phyloP scores from a whole-genome alignment of 2,329 filamentous ascomycete species.

The Neofusicoccum sp. region DNA sequence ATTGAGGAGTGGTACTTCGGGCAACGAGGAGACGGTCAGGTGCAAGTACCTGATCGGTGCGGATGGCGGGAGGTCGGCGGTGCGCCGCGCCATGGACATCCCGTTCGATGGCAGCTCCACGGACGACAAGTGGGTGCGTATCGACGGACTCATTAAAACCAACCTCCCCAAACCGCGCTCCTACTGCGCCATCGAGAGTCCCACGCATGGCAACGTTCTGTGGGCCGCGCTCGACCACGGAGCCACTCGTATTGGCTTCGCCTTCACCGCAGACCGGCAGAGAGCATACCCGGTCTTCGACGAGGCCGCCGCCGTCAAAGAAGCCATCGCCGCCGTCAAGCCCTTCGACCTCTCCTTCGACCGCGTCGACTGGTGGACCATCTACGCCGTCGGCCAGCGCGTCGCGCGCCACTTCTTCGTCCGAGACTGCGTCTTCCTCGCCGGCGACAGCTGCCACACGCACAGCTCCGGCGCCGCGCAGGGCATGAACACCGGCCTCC shows the following conservation, averaged over 20 bases:
- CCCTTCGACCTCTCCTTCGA: slow-evolving; percentile 42
- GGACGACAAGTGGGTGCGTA: slow-evolving; percentile 55
- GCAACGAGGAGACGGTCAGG: slow-evolving; percentile 29
- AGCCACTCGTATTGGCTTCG: slow-evolving; percentile 54
- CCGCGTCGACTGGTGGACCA: slow-evolving; percentile 45
- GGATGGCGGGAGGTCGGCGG: slow-evolving; percentile 52
- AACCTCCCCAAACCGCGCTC: slow-evolving; percentile 49
- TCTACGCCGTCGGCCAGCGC: slow-evolving; percentile 45
- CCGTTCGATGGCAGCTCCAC: slow-evolving; percentile 51
- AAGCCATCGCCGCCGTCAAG: slow-evolving; percentile 40
- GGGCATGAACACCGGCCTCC: slow-evolving; percentile 58
- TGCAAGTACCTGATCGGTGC: slow-evolving; percentile 53
- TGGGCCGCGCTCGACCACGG: slow-evolving; percentile 56
- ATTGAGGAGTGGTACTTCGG: slow-evolving; percentile 30
- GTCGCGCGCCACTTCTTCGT: slow-evolving; percentile 33
- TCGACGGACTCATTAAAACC: slow-evolving; percentile 52
- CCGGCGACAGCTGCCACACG: slow-evolving; percentile 58
- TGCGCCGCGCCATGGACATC: slow-evolving; percentile 47
- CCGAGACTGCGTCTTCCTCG: slow-evolving; percentile 52
- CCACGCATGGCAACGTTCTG: slow-evolving; percentile 55
- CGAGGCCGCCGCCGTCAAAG: slow-evolving; percentile 37
- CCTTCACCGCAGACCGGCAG: slow-evolving; percentile 45
- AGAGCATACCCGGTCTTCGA: slow-evolving; percentile 37
- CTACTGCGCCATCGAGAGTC: slow-evolving; percentile 51
- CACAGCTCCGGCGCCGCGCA: slow-evolving; percentile 57